A percentile compares a stretch with the other conserved stretches of the same genome.
Evolutionary conservation across 495 filamentous ascomycete genomes (phyloP).

Genomic region (Bathelium albidoporum): DNA sequence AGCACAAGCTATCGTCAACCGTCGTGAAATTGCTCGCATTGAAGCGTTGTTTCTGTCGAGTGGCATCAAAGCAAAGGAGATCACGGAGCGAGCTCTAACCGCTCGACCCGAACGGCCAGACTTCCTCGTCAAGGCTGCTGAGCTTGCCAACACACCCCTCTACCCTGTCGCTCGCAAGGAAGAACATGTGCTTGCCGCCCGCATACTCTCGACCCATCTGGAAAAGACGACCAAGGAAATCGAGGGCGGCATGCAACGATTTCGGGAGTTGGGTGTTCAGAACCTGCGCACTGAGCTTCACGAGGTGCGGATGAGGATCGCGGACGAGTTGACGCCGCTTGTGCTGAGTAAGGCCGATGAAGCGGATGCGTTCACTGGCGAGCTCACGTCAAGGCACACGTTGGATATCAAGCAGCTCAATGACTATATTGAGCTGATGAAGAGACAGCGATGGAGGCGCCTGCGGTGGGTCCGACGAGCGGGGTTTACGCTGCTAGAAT

Average conservation of each 20-base stretch:
- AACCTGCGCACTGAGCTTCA: conserved; percentile 39
- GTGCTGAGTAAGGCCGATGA: conserved; percentile 59
- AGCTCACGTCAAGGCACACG: conserved; percentile 63
- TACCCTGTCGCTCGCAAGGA: conserved; percentile 47
- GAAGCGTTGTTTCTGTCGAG: conserved; percentile 66
- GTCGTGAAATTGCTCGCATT: conserved; percentile 62
- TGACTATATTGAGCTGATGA: conserved; percentile 66
- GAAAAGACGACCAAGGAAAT: conserved; percentile 44
- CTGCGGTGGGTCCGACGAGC: conserved; percentile 56
- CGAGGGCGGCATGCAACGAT: conserved; percentile 43
- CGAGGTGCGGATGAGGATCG: conserved; percentile 41
- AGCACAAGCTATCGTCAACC: conserved; percentile 24
- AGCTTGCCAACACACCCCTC: conserved; percentile 28
- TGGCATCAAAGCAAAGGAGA: conserved; percentile 75
- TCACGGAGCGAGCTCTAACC: conserved; percentile 53
- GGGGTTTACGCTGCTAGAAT: conserved; percentile 36
- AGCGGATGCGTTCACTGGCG: conserved; percentile 61
- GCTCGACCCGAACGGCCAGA: conserved; percentile 22
- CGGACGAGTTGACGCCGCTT: conserved; percentile 49
- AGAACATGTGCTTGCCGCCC: conserved; percentile 60
- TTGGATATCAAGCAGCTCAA: conserved; percentile 66
- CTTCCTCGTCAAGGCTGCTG: conserved; percentile 36
- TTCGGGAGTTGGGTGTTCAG: conserved; percentile 37
- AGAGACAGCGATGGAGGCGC: conserved; percentile 53
- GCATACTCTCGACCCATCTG: conserved; percentile 47